These are phyloP conservation scores for Cichorium intybus DNA, from an alignment of 140 eudicot genomes.

Conservation along the genomic window DNA sequence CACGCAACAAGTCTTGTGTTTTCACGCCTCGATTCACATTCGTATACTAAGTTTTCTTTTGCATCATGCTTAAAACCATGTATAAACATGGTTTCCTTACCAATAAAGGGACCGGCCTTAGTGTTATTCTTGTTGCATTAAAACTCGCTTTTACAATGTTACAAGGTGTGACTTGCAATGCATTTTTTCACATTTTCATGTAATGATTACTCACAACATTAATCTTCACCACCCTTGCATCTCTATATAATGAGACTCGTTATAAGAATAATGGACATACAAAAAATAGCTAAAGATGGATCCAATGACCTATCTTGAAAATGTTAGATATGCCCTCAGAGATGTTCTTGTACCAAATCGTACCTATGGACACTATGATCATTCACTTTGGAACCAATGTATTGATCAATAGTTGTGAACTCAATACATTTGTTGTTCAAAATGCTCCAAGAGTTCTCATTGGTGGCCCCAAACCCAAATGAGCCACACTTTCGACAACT, in stretches of 20 bases:
- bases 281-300: not conserved
- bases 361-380: not conserved
- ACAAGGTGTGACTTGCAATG: constrained; percentile 16
- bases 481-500: not conserved
- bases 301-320: not conserved
- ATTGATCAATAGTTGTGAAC: not conserved
- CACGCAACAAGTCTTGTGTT: not conserved
- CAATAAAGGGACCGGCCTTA: not conserved
- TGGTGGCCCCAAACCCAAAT: not conserved
- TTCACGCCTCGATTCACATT: too few relatives aligned
- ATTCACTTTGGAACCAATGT: not conserved
- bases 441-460: constrained; percentile 18
- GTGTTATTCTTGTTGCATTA: not conserved
- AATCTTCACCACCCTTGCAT: not conserved
- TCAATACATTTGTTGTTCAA: not conserved
- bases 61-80: not conserved
- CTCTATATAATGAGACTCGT: constrained; percentile 19
- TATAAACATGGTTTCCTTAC: not conserved
- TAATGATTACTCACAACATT: constrained; percentile 7
- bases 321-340: not conserved
- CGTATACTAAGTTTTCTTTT: not conserved
- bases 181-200: not conserved
- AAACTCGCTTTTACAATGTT: constrained; percentile 8
- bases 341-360: not conserved
- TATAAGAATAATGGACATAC: not conserved